A percentile compares a stretch with the other conserved stretches of the same genome.
Conservation (phyloP, 257 asterid species). For the Orobanche coerulescens region DNA sequence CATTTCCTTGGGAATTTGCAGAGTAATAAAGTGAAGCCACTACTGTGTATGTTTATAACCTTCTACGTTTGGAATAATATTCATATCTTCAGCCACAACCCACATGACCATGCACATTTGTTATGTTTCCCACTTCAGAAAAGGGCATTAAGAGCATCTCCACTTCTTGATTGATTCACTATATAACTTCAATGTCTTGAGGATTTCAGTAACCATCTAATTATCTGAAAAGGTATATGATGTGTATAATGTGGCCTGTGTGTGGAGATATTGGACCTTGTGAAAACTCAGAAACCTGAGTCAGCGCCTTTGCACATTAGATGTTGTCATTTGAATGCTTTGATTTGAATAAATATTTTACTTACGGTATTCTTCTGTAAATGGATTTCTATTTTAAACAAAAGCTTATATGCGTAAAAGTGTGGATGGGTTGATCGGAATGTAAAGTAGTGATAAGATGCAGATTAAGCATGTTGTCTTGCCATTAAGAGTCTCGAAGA, state of each 20-base stretch:
- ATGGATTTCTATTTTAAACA: neutral
- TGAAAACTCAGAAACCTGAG: neutral
- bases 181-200: too few species aligned
- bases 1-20: slow-evolving; percentile 97
- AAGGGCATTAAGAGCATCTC: too few species aligned
- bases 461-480: neutral
- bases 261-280: slow-evolving; percentile 2
- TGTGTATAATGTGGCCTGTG: neutral
- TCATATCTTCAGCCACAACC: neutral
- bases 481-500: neutral
- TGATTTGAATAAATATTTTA: neutral
- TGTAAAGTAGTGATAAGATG: neutral
- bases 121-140: neutral
- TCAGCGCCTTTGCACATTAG: neutral
- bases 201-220: slow-evolving; percentile 4
- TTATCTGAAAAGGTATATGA: neutral
- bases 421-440: slow-evolving; percentile 4
- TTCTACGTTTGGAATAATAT: neutral
- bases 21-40: slow-evolving; percentile 95
- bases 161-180: too few species aligned
- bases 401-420: neutral
- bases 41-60: slow-evolving; percentile 50
- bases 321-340: slow-evolving; percentile 4
- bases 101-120: neutral
- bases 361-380: neutral